Evolutionary conservation across 176 grass and related monocot species (phyloP).

Genomic region (Cocos nucifera): DNA sequence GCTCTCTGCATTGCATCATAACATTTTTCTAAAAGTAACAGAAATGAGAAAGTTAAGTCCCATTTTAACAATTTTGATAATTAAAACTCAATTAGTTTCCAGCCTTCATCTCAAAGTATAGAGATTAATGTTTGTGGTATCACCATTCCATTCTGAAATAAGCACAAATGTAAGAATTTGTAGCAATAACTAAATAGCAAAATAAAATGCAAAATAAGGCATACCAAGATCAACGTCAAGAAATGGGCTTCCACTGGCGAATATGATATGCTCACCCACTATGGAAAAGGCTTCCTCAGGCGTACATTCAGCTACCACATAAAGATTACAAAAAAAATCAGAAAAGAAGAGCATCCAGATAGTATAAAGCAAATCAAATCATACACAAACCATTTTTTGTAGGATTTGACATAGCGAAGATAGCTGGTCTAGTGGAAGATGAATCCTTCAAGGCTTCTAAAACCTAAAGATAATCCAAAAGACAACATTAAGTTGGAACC

Average conservation of each 20-base stretch:
- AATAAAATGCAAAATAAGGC: conserved; percentile 3
- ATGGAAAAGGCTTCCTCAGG: conserved; percentile 86
- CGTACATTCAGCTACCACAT: conserved; percentile 77
- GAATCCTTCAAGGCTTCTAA: conserved; percentile 89
- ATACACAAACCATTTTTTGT: conserved; percentile 73
- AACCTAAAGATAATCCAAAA: conserved; percentile 39
- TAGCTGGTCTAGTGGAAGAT: conserved; percentile 70
- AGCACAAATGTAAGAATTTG: no score
- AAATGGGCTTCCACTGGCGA: conserved; percentile 96
- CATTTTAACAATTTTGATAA: no score
- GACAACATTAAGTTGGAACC: no score
- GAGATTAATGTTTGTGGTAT: no score
- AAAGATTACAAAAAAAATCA: conserved; percentile 1
- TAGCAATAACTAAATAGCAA: no score
- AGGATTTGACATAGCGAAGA: conserved; percentile 98
- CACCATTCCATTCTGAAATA: no score
- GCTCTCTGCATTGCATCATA: no score
- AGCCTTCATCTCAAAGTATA: no score
- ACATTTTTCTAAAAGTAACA: no score
- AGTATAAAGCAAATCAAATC: not conserved
- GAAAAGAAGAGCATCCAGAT: conserved; percentile 18
- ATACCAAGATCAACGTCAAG: conserved; percentile 76
- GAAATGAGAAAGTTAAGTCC: no score
- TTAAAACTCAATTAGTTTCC: no score
- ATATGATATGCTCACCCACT: conserved; percentile 73